Base-by-base conservation (phyloP, 139 green algal genomes). In the Yamagishiella unicocca region DNA sequence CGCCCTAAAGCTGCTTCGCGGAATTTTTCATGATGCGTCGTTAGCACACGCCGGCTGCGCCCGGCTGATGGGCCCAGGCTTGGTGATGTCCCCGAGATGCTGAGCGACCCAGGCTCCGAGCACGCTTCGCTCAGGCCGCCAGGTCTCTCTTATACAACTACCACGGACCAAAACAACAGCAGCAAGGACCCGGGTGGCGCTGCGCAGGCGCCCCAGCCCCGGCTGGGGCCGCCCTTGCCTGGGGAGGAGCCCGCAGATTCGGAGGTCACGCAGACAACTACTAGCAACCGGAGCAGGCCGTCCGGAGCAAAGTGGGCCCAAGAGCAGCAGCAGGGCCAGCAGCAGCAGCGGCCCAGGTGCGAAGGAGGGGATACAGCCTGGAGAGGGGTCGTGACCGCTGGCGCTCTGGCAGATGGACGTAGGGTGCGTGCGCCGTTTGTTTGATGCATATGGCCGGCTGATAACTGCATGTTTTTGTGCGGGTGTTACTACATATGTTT, bases 111-210 rank as follows among this genome's bases (percentile, higher is more conserved):
- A 74, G 66, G 21, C 66, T 22, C 22, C 31, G 70, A 78, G 70
- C 70, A 78, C 37, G 40, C 70, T 25, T 78, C 70, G 70, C 70
- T 78, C 9, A 78, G 40, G 40, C 70, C 9, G 37, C 70, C 38
- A 58, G 70, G 70, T 33, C 27, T 78, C 33, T 53, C 70, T 24
- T 78, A 58, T 12, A 78, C 70, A 55, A 78, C 70, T 58, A 82
- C 46, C n/a, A 68, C 74, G 46, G 74, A 82, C 21, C 74, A 82
- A 25, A 82, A 82, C 74, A 82, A 68, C 46, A 82, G 46, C 74
- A 82, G 46, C 74, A 82, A 82, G 46, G 74, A 82, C 33, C 46
- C 46, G n/a, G 46, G 31, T 82, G 74, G 46, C 7, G 74, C 46
- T 35, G 46, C 27, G 19, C 46, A 67, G 46, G 46, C 45, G 74